Base-by-base conservation (phyloP, 2,329 filamentous ascomycete genomes). In the Passalora sequoiae region DNA sequence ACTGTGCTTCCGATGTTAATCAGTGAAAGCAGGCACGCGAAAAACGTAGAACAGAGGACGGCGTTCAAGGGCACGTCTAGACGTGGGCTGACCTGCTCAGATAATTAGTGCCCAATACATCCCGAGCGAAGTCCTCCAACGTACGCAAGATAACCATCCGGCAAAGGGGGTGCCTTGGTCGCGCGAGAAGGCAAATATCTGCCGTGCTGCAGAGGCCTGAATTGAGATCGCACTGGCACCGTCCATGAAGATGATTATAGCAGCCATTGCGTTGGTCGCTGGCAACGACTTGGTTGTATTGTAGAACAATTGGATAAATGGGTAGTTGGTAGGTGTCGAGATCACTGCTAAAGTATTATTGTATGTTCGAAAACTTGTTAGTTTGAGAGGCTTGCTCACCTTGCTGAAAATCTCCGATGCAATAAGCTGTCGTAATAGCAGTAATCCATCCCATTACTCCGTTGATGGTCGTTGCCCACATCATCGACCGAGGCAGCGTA, bases 1-100 rank as follows among this genome's bases (percentile, higher is more conserved):
- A 65, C 62, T 22, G 64, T 67, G 24, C 57, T 58, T 29, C 60
- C 62, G 35, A 64, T 53, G 38, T 62, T 63, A 28, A 64, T 62
- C 19, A 52, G 33, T 2, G 49, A 49, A 9, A 52, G 44, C 4
- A 52, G 42, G 38, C 46, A 43, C 12, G 49, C 43, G 15, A 52
- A 43, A n/a, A 37, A 21, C 22, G 42, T 44, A 5, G 43, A 47
- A 19, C 40, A 19, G 7, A 45, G 13, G 19, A 52, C 42, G 27
- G 49, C 46, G 27, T 50, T 49, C 17, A 52, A 33, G 4, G 49
- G 49, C n/a, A 52, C 38, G 13, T 41, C 32, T 12, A 46, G 33
- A 3, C 17, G 25, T 21, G 43, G 30, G 21, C 27, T 45, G 37
- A 45, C 43, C 42, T 44, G 15, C 28, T 29, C 6, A 31, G 31